Evolutionary conservation across 495 filamentous ascomycete species (phyloP).

Genomic region (Pyrenula massariospora): DNA sequence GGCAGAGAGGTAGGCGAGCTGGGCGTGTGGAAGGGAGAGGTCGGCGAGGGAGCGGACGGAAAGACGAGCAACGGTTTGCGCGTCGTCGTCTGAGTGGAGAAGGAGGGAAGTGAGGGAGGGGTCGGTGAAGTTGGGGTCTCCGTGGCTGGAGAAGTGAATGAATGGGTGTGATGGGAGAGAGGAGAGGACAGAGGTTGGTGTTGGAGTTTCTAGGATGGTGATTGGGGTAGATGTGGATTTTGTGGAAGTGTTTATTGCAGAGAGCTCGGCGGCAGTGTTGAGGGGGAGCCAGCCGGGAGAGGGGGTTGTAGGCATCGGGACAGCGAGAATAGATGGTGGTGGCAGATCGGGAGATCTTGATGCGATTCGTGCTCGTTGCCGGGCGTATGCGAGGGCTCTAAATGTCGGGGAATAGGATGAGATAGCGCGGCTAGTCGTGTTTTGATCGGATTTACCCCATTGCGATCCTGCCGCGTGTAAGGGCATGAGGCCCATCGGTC

Average conservation of each 20-base stretch:
- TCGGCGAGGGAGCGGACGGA: not conserved
- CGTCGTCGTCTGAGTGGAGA: not conserved
- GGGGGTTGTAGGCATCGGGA: constrained; percentile 2
- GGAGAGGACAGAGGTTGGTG: not conserved
- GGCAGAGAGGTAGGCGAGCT: not conserved
- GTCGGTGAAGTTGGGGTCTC: not conserved
- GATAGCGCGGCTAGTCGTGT: not conserved
- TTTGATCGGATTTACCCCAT: not conserved
- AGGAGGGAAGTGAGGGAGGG: not conserved
- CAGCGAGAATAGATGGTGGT: not conserved
- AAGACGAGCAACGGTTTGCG: not conserved
- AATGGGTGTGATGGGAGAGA: not conserved
- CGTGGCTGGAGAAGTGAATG: not conserved
- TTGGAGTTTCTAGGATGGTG: not conserved
- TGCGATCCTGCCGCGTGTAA: constrained; percentile 1
- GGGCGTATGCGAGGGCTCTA: constrained; percentile 1
- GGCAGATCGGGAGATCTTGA: not conserved
- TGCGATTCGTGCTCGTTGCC: not conserved
- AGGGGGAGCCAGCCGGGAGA: not conserved
- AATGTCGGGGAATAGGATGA: constrained; percentile 2
- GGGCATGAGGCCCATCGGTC: constrained; percentile 2
- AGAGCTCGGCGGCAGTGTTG: not conserved
- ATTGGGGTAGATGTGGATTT: not conserved
- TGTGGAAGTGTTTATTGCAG: not conserved
- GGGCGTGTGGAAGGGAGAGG: not conserved